Evolutionary conservation across 2,329 filamentous ascomycete genomes (phyloP), one percentile per base, ranked within the genome.

Genomic region (Neonectria hederae): DNA sequence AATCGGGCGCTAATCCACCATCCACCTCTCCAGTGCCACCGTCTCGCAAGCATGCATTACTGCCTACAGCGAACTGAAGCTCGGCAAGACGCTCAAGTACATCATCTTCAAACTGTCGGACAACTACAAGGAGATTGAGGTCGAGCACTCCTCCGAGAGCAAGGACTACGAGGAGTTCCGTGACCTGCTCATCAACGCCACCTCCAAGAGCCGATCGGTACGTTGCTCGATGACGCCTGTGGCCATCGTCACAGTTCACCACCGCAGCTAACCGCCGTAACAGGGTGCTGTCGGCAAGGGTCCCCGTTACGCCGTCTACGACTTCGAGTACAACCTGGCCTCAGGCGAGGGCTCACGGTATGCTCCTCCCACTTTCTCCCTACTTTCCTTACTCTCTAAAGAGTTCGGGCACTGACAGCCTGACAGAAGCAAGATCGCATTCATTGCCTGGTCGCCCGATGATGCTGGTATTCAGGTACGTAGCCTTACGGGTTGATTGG

Each of bases 91-190:
- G 84, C 86, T 89, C 84, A 94, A 93, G 83, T 97, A 88, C 87
- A 91, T 96, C 83, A 89, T 96, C 86, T 95, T 88, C 90, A 93
- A 94, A 87, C 89, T 96, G 78, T 90, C 89, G 70, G 91, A 94
- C 81, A 87, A 94, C 84, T 89, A 89, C 86, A 93, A 90, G 82
- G 82, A 93, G 82, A 93, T 96, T 78, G 89, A 92, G 64, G 88
- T 96, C 74, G 92, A 95, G 81, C 89, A 92, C 79, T 85, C 88
- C 59, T 91, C 89, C 63, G 82, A 82, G 66, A 84, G 89, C 73
- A 82, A 82, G 71, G 88, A 94, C 80, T 95, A 88, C 84, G 87
- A 91, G 63, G 81, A 75, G 69, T 93, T 94, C 87, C 90, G 91
- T 74, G 83, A 93, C 80, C 91, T 90, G 85, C 90, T 96, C 69